phyloP scores from a whole-genome alignment of 2,329 filamentous ascomycete species.

The Aspergillus clavatus region DNA sequence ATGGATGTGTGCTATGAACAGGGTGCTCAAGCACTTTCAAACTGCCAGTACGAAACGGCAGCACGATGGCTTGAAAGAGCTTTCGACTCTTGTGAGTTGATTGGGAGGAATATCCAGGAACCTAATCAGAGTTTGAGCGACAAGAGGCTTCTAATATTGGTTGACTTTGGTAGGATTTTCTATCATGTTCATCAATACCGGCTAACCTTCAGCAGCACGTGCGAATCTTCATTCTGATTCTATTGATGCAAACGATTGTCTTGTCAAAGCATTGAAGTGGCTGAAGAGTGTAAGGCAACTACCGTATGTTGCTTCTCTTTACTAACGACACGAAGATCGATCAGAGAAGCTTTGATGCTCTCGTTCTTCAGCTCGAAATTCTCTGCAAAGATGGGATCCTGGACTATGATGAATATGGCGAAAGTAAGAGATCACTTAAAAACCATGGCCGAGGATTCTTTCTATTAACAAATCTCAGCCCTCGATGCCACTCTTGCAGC shows the following conservation, averaged over 20 bases:
- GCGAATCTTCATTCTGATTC: slow-evolving; percentile 34
- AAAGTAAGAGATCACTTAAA: slow-evolving; percentile 38
- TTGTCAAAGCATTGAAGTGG: slow-evolving; percentile 54
- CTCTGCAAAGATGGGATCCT: slow-evolving; percentile 40
- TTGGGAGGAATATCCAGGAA: slow-evolving; percentile 48
- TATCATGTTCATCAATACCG: too few species aligned
- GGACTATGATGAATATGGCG: slow-evolving; percentile 38
- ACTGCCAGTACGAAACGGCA: slow-evolving; percentile 52
- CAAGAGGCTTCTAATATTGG: slow-evolving; percentile 61
- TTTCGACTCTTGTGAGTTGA: slow-evolving; percentile 50
- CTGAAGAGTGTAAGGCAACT: slow-evolving; percentile 45
- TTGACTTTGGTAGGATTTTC: slow-evolving; percentile 51
- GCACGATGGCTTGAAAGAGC: slow-evolving; percentile 70
- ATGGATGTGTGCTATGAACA: slow-evolving; percentile 68
- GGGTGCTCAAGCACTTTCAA: slow-evolving; percentile 55
- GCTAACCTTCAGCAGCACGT: slow-evolving; percentile 22
- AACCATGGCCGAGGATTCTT: too few species aligned
- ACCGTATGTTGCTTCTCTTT: background rate
- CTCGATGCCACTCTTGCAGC: slow-evolving; percentile 59
- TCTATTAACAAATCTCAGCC: slow-evolving; percentile 34
- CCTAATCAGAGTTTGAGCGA: slow-evolving; percentile 59
- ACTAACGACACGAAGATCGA: slow-evolving; percentile 43
- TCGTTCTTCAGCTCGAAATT: slow-evolving; percentile 65
- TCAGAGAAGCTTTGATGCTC: slow-evolving; percentile 60
- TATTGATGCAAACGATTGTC: slow-evolving; percentile 45